These are phyloP conservation scores for Colletotrichum neosansevieriae DNA, from an alignment of 2,329 filamentous ascomycete species.

Conservation along the genomic window DNA sequence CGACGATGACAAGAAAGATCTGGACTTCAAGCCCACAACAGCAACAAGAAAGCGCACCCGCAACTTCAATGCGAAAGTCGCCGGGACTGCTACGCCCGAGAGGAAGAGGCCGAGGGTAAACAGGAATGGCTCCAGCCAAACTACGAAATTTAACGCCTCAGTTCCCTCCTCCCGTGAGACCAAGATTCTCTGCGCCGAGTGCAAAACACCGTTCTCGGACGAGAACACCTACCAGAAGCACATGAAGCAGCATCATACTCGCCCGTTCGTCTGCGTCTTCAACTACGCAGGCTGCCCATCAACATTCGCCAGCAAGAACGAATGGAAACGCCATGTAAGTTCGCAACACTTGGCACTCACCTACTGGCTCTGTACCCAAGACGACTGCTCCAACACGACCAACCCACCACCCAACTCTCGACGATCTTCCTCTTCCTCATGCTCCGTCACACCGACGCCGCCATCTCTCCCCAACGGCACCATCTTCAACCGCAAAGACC, in stretches of 20 bases:
- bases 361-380: conserved; percentile 82
- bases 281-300: conserved; percentile 79
- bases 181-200: conserved; percentile 51
- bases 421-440: conserved; percentile 24
- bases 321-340: conserved; percentile 92
- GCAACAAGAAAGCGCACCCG: conserved; percentile 36
- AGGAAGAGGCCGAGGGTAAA: conserved; percentile 29
- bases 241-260: conserved; percentile 65
- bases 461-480: conserved; percentile 64
- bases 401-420: conserved; percentile 41
- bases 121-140: background rate
- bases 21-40: conserved; percentile 32
- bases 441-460: conserved; percentile 16
- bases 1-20: conserved; percentile 26
- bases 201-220: conserved; percentile 59
- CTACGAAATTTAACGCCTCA: background rate
- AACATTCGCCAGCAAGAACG: conserved; percentile 85
- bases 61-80: conserved; percentile 13
- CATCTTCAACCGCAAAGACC: conserved; percentile 89
- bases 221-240: conserved; percentile 60
- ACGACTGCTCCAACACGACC: conserved; percentile 59
- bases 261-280: conserved; percentile 83
- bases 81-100: conserved; percentile 8
- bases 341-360: conserved; percentile 82
- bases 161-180: conserved; percentile 22